A percentile compares a stretch with the other conserved stretches of the same genome.
These are phyloP conservation scores for Apiotrichum porosum DNA, from an alignment of 1,284 basidiomycete genomes.

Conservation along the genomic window DNA sequence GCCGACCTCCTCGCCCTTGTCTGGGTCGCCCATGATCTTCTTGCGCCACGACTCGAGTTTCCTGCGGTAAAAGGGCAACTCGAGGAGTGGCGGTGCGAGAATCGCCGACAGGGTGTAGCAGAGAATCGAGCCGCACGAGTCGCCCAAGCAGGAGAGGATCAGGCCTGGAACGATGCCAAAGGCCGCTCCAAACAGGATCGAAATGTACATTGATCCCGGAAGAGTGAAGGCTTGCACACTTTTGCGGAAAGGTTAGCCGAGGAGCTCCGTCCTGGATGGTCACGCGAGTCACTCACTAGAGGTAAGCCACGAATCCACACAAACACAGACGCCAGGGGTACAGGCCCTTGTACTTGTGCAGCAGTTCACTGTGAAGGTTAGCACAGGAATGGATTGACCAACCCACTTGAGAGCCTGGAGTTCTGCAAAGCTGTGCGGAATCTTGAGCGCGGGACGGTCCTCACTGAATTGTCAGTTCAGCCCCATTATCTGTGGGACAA, in stretches of 20 bases:
- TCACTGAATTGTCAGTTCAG: slow-evolving; percentile 52
- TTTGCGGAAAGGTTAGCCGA: no score
- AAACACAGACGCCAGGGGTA: slow-evolving; percentile 74
- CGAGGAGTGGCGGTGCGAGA: slow-evolving; percentile 81
- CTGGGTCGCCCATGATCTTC: slow-evolving; percentile 48
- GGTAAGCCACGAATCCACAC: slow-evolving; percentile 79
- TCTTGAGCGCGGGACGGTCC: slow-evolving; percentile 66
- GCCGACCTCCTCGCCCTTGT: slow-evolving; percentile 39
- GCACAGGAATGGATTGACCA: not conserved
- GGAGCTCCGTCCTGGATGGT: not conserved
- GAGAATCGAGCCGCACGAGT: slow-evolving; percentile 82
- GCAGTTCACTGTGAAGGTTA: slow-evolving; percentile 50
- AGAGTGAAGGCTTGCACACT: slow-evolving; percentile 95
- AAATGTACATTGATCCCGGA: slow-evolving; percentile 97
- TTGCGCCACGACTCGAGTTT: slow-evolving; percentile 45
- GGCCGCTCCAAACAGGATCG: slow-evolving; percentile 90
- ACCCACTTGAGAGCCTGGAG: slow-evolving; percentile 69
- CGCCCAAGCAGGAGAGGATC: slow-evolving; percentile 84
- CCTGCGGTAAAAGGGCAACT: slow-evolving; percentile 67
- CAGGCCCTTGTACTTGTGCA: slow-evolving; percentile 83
- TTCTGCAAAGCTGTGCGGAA: slow-evolving; percentile 77
- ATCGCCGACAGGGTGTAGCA: slow-evolving; percentile 90
- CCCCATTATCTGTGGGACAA: not conserved
- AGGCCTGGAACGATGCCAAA: slow-evolving; percentile 89
- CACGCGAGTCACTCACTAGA: slow-evolving; percentile 64